Conservation (phyloP, 495 filamentous ascomycete genomes). For the Podospora comata region DNA sequence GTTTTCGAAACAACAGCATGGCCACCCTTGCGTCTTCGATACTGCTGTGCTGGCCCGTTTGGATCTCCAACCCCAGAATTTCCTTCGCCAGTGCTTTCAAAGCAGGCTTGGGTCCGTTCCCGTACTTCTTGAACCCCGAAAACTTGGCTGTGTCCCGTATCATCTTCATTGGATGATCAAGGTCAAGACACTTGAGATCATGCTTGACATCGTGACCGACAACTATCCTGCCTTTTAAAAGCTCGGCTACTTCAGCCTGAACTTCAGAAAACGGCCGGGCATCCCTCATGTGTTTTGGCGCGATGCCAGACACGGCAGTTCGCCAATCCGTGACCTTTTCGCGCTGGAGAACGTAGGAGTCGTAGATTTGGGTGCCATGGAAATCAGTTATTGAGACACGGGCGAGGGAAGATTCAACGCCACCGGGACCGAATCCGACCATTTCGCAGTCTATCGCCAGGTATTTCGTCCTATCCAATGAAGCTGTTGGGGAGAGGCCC, state of each 20-base stretch:
- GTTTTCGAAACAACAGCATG: slow-evolving; percentile 78
- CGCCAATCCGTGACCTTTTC: slow-evolving; percentile 83
- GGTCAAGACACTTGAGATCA: slow-evolving; percentile 71
- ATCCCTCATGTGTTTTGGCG: slow-evolving; percentile 61
- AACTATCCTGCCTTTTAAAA: slow-evolving; percentile 70
- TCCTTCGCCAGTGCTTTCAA: slow-evolving; percentile 72
- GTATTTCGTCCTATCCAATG: slow-evolving; percentile 68
- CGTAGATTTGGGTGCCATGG: slow-evolving; percentile 84
- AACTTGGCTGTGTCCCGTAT: slow-evolving; percentile 83
- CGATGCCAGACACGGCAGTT: slow-evolving; percentile 78
- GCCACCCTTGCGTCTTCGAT: slow-evolving; percentile 86
- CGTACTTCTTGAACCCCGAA: slow-evolving; percentile 67
- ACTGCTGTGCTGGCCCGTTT: slow-evolving; percentile 63
- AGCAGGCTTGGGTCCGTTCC: slow-evolving; percentile 72
- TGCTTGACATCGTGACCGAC: slow-evolving; percentile 89
- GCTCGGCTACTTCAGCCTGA: slow-evolving; percentile 65
- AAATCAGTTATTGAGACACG: slow-evolving; percentile 87
- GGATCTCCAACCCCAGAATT: slow-evolving; percentile 78
- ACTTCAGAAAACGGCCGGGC: slow-evolving; percentile 71
- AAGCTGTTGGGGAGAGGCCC: slow-evolving; percentile 46
- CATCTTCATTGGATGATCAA: slow-evolving; percentile 71
- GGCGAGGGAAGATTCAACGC: slow-evolving; percentile 68
- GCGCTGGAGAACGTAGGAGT: slow-evolving; percentile 79
- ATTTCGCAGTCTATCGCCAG: slow-evolving; percentile 96
- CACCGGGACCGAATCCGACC: slow-evolving; percentile 80